A percentile compares a stretch with the other conserved stretches of the same genome.
Conservation (phyloP, 331 rosid genomes). For the Pyracantha coccinea region DNA sequence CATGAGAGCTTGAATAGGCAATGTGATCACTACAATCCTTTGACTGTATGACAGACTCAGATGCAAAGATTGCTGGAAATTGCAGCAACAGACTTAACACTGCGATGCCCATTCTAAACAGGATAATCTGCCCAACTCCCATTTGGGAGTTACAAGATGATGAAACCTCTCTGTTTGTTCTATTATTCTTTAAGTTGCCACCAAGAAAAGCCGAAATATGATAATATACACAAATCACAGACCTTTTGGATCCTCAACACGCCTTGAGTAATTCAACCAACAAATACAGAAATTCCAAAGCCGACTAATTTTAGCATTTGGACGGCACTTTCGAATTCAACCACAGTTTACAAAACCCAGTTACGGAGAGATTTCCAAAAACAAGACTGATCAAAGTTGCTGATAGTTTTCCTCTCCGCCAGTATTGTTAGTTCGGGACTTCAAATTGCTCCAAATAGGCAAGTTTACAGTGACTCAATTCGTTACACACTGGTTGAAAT, state of each 20-base stretch:
- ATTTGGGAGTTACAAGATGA: conserved; percentile 9
- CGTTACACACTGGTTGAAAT: background rate
- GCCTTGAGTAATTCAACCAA: no score
- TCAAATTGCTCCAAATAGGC: background rate
- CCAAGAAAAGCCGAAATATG: background rate
- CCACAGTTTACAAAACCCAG: conserved; percentile 8
- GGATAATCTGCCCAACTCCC: conserved; percentile 11
- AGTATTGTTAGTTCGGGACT: background rate
- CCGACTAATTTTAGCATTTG: no score
- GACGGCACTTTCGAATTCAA: background rate
- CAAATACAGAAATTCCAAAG: no score
- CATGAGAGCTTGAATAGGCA: conserved; percentile 35
- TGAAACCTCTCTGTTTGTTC: conserved; percentile 24
- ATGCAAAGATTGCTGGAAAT: conserved; percentile 34
- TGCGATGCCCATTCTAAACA: conserved; percentile 34
- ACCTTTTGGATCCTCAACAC: background rate
- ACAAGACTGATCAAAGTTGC: background rate
- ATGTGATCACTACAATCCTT: conserved; percentile 50
- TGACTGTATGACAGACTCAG: conserved; percentile 31
- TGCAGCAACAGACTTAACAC: conserved; percentile 32
- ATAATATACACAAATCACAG: background rate
- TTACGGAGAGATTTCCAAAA: background rate
- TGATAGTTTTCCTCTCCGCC: background rate
- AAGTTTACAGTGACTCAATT: background rate
- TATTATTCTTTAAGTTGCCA: background rate